Base-by-base conservation (phyloP, 2,329 filamentous ascomycete species). In the Scortechinia acanthostroma region DNA sequence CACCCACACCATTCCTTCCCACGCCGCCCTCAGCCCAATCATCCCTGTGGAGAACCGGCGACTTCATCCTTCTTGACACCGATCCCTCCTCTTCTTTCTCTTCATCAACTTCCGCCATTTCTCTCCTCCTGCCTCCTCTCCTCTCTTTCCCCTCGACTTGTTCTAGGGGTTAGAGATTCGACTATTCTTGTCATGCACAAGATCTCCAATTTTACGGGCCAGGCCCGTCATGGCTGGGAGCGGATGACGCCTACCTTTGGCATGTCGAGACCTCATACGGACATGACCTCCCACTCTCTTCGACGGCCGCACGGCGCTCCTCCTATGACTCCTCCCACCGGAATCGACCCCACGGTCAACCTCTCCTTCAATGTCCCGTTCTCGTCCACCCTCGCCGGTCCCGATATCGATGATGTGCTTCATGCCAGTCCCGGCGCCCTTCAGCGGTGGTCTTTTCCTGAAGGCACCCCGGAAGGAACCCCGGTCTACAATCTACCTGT, bases 351-450 rank as follows among this genome's bases (percentile, higher is more conserved):
- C 44, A 82, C 81, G 52, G 88, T 97, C 65, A 89, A 94, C 65
- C 85, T 95, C 63, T 91, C 89, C 52, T 97, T 98, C 81, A 97
- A 96, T 62, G 86, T 98, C 43, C 93, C 93, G 49, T 96, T 97
- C 68, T 84, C 90, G 54, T 95, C 88, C 51, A 91, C 91, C 57
- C 81, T 98, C 49, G 80, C 88, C 50, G 93, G 93, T 23, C 93
- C 93, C 51, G 90, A 97, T 58, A 86, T 86, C 53, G 90, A 96
- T 64, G 91, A 97, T 65, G 88, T 98, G 57, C 78, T 97, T 49
- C 91, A 96, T 68, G 90, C 91, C 51, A 95, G 88, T 51, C 80
- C 83, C 47, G 87, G 89, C 54, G 91, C 91, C 49, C 83, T 95
- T 52, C 78, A 91, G 53, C 83, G 88, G 62, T 98, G 93, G 93